phyloP scores from a whole-genome alignment of 495 filamentous ascomycete genomes.

The Penicillium nucicola region DNA sequence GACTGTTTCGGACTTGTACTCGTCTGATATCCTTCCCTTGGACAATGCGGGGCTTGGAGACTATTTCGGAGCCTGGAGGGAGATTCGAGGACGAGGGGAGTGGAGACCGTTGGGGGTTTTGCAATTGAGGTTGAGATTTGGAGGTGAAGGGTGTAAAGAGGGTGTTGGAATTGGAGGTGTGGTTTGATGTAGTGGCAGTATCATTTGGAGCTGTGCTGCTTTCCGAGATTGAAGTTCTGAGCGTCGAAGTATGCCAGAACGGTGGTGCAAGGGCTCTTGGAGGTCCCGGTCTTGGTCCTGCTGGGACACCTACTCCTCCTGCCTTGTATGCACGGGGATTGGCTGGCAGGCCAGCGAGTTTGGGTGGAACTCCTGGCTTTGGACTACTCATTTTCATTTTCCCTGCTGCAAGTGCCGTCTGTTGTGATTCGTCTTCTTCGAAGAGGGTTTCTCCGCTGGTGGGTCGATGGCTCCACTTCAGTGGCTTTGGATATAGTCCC shows the following conservation, averaged over 20 bases:
- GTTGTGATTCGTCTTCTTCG: slow-evolving; percentile 34
- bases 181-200: slow-evolving; percentile 7
- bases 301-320: slow-evolving; percentile 11
- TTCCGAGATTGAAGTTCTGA: slow-evolving; percentile 6
- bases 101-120: not conserved
- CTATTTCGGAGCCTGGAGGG: slow-evolving; percentile 23
- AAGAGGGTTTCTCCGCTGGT: slow-evolving; percentile 35
- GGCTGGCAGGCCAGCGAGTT: slow-evolving; percentile 31
- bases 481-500: slow-evolving; percentile 35
- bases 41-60: slow-evolving; percentile 34
- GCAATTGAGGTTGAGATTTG: not conserved
- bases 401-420: not conserved
- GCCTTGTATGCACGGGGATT: slow-evolving; percentile 39
- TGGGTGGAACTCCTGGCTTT: slow-evolving; percentile 5
- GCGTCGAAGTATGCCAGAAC: not conserved
- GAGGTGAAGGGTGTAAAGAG: slow-evolving; percentile 3
- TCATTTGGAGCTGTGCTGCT: slow-evolving; percentile 7
- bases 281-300: slow-evolving; percentile 5
- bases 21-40: slow-evolving; percentile 36
- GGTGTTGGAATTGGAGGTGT: not conserved
- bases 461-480: slow-evolving; percentile 35
- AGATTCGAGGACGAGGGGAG: slow-evolving; percentile 9
- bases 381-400: not conserved
- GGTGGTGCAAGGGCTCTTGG: not conserved
- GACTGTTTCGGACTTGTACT: slow-evolving; percentile 32